Conservation (phyloP, 768 basidiomycete species). For the Psilocybe azurescens region DNA sequence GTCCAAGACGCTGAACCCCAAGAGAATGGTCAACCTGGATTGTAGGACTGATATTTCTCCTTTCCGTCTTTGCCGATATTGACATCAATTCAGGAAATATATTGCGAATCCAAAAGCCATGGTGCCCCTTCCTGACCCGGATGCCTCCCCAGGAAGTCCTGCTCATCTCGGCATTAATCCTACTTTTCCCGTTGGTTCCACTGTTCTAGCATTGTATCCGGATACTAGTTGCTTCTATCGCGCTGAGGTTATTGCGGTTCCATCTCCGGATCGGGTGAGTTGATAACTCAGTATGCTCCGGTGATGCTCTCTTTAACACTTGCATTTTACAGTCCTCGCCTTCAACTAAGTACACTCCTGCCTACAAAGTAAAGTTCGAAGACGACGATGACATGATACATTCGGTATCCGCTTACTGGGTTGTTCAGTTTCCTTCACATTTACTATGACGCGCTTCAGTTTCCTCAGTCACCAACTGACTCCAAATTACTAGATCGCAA, state of each 20-base stretch:
- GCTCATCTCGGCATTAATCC: conserved; percentile 74
- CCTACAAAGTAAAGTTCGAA: conserved; percentile 86
- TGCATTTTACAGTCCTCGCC: conserved; percentile 30
- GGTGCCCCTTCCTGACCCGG: conserved; percentile 82
- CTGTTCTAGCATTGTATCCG: conserved; percentile 87
- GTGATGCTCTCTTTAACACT: conserved; percentile 2
- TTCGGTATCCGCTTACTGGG: conserved; percentile 74
- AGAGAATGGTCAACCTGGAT: conserved; percentile 78
- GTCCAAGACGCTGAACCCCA: conserved; percentile 87
- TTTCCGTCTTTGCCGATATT: not conserved
- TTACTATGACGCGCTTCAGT: conserved; percentile 13
- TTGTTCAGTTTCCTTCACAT: conserved; percentile 78
- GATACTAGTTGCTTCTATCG: conserved; percentile 93
- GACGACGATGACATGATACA: conserved; percentile 89
- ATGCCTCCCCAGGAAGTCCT: conserved; percentile 57
- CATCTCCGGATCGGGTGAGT: conserved; percentile 45
- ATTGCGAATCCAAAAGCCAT: conserved; percentile 72
- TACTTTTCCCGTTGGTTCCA: conserved; percentile 72
- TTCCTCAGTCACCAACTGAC: not conserved
- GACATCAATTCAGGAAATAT: conserved; percentile 52
- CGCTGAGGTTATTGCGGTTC: conserved; percentile 80
- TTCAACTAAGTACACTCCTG: conserved; percentile 54
- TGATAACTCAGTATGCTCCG: not conserved
- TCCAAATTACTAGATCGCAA: not conserved
- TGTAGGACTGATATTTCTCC: conserved; percentile 35